phyloP scores from a whole-genome alignment of 2,329 filamentous ascomycete genomes.

The Trichoderma guizhouense region DNA sequence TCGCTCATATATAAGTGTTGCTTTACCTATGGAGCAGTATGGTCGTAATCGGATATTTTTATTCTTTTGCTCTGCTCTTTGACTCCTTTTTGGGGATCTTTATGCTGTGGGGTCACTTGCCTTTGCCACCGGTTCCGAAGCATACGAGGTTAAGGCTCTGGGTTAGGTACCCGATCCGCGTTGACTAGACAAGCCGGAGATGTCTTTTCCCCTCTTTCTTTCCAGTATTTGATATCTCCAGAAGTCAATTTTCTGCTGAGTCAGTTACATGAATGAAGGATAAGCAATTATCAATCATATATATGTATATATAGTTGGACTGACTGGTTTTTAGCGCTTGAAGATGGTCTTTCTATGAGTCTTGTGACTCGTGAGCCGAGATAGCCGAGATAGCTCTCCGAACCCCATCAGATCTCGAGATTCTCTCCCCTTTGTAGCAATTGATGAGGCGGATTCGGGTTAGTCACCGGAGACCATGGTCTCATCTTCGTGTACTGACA shows the following conservation, averaged over 20 bases:
- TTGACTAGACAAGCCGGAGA: background rate
- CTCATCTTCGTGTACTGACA: background rate
- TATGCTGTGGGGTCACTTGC: background rate
- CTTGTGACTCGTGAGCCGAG: background rate
- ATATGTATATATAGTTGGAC: background rate
- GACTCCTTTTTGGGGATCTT: background rate
- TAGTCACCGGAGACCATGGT: background rate
- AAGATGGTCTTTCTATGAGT: background rate
- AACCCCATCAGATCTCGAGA: background rate
- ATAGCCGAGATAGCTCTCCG: background rate
- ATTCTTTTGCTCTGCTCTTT: background rate
- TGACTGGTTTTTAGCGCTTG: background rate
- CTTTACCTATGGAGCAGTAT: background rate
- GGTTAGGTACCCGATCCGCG: background rate
- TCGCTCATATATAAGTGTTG: background rate
- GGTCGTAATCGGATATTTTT: background rate
- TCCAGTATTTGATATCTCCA: background rate
- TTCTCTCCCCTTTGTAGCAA: background rate
- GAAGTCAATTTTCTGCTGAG: background rate
- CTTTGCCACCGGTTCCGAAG: background rate
- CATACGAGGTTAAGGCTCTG: background rate
- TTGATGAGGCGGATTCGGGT: background rate
- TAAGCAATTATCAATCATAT: background rate
- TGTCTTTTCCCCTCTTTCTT: background rate
- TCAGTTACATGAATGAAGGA: background rate